These are phyloP conservation scores for Podospora didyma DNA, from an alignment of 495 filamentous ascomycete species.

Conservation along the genomic window DNA sequence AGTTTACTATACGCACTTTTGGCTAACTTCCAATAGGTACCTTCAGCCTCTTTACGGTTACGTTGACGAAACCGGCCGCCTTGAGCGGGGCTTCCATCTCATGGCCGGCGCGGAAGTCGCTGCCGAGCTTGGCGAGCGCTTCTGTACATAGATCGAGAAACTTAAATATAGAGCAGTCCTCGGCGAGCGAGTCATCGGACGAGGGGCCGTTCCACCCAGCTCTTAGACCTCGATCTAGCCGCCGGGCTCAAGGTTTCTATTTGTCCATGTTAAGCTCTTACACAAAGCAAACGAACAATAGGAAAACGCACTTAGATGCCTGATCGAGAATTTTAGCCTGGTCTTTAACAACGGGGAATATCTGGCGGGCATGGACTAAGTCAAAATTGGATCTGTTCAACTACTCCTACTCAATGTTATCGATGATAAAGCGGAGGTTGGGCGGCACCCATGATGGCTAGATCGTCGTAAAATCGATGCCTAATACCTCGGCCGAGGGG, in stretches of 20 bases:
- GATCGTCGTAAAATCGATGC: slow-evolving; percentile 29
- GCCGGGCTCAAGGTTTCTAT: slow-evolving; percentile 23
- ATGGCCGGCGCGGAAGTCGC: slow-evolving; percentile 41
- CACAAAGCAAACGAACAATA: neutral
- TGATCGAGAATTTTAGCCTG: slow-evolving; percentile 29
- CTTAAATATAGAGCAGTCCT: slow-evolving; percentile 24
- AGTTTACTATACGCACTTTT: slow-evolving; percentile 20
- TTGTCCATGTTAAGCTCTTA: neutral
- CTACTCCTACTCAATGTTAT: slow-evolving; percentile 38
- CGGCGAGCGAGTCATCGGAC: slow-evolving; percentile 27
- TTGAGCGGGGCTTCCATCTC: slow-evolving; percentile 42
- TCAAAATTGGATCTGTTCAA: slow-evolving; percentile 27
- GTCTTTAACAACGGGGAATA: slow-evolving; percentile 40
- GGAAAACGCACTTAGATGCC: slow-evolving; percentile 18
- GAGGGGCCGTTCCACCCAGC: slow-evolving; percentile 25
- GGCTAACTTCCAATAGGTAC: slow-evolving; percentile 53
- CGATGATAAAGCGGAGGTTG: slow-evolving; percentile 35
- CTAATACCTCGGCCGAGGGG: slow-evolving; percentile 27
- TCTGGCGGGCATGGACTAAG: slow-evolving; percentile 32
- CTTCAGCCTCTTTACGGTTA: slow-evolving; percentile 44
- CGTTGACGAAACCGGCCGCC: slow-evolving; percentile 54
- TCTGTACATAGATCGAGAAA: slow-evolving; percentile 24
- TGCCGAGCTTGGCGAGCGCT: slow-evolving; percentile 21
- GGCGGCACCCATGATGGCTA: slow-evolving; percentile 35
- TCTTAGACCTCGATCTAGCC: slow-evolving; percentile 31